Conservation (phyloP, 2,329 filamentous ascomycete genomes). For the Akanthomyces dipterigenus region DNA sequence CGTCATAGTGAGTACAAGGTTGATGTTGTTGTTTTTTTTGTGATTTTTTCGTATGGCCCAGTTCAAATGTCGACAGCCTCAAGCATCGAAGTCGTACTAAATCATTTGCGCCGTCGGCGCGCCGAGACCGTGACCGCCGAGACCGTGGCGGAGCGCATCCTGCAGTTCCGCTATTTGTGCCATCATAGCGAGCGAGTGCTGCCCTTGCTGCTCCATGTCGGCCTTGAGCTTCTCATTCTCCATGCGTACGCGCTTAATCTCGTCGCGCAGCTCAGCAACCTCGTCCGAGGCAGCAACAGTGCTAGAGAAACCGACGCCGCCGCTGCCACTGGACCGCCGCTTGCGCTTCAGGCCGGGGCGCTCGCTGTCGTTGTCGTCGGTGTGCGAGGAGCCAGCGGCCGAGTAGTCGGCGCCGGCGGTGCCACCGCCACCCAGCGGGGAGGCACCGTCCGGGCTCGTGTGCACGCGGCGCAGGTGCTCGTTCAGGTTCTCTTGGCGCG, state of each 20-base stretch:
- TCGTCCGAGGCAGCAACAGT: slow-evolving; percentile 31
- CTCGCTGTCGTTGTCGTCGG: slow-evolving; percentile 42
- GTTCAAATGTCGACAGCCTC: not conserved
- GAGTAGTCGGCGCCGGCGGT: slow-evolving; percentile 17
- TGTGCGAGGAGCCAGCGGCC: slow-evolving; percentile 28
- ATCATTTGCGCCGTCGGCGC: slow-evolving; percentile 37
- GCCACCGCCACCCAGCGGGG: slow-evolving; percentile 24
- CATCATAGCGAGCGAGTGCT: slow-evolving; percentile 41
- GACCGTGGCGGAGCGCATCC: slow-evolving; percentile 32
- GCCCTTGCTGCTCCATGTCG: slow-evolving; percentile 43
- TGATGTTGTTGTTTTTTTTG: not conserved
- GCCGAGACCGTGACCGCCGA: slow-evolving; percentile 25
- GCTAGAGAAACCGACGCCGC: too few species aligned
- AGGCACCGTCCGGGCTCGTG: slow-evolving; percentile 39
- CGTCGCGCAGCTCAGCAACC: slow-evolving; percentile 51
- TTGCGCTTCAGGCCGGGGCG: slow-evolving; percentile 43
- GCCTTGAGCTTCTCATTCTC: slow-evolving; percentile 55
- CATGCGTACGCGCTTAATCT: slow-evolving; percentile 58
- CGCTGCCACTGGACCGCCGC: slow-evolving; percentile 26
- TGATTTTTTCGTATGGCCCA: not conserved
- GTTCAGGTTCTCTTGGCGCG: slow-evolving; percentile 86
- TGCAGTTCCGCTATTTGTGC: slow-evolving; percentile 41
- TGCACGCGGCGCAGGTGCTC: slow-evolving; percentile 93
- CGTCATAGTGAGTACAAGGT: slow-evolving; percentile 3
- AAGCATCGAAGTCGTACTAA: slow-evolving; percentile 16